These are phyloP conservation scores for Boletellus sp. DNA, from an alignment of 1,284 basidiomycete genomes.

Conservation along the genomic window DNA sequence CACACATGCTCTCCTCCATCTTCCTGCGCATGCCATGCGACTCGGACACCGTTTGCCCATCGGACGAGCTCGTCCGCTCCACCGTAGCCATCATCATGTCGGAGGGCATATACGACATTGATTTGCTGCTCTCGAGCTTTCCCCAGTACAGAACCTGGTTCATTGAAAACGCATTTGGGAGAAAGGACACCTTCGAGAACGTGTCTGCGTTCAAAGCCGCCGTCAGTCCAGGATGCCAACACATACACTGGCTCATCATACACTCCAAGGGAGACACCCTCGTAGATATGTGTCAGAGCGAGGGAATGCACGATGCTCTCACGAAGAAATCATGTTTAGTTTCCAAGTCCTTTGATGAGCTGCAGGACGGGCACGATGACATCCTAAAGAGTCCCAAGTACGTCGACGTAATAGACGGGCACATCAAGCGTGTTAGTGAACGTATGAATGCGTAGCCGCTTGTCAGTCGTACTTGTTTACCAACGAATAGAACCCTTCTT, in stretches of 20 bases:
- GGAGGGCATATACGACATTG: slow-evolving; percentile 75
- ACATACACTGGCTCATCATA: slow-evolving; percentile 62
- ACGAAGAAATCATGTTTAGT: slow-evolving; percentile 37
- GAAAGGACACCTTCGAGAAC: slow-evolving; percentile 42
- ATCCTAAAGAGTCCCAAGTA: slow-evolving; percentile 47
- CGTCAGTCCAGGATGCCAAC: slow-evolving; percentile 31
- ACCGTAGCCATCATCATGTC: slow-evolving; percentile 57
- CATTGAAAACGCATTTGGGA: slow-evolving; percentile 58
- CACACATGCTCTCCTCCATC: slow-evolving; percentile 74
- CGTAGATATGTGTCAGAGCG: slow-evolving; percentile 60
- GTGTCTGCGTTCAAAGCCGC: slow-evolving; percentile 47
- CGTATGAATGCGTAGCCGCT: slow-evolving; percentile 3
- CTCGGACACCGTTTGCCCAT: slow-evolving; percentile 41
- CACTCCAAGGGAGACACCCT: slow-evolving; percentile 71
- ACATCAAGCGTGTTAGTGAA: slow-evolving; percentile 23
- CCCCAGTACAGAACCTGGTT: slow-evolving; percentile 66
- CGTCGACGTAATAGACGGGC: slow-evolving; percentile 45
- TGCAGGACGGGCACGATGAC: slow-evolving; percentile 55
- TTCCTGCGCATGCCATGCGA: slow-evolving; percentile 49
- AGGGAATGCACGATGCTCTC: slow-evolving; percentile 55
- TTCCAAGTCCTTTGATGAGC: slow-evolving; percentile 41
- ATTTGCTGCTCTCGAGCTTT: slow-evolving; percentile 56
- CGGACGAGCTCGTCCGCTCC: slow-evolving; percentile 42
- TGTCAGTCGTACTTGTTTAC: slow-evolving; percentile 10
- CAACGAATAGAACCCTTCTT: slow-evolving; percentile 46